phyloP scores from a whole-genome alignment of 805 yeast species.

The Pichia membranifaciens region DNA sequence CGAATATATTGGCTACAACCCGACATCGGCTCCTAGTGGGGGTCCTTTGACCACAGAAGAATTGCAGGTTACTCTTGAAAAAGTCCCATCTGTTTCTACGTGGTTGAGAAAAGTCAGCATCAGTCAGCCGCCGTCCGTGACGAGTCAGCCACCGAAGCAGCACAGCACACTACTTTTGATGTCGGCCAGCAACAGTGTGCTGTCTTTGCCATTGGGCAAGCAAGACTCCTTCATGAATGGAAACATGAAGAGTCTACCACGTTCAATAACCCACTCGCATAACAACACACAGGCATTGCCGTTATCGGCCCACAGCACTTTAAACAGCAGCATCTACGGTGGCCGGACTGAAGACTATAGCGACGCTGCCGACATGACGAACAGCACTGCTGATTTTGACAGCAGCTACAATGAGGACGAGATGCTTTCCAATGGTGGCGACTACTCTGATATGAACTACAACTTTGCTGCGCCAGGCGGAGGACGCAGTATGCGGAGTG shows the following conservation, averaged over 20 bases:
- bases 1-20: slow-evolving; percentile 6
- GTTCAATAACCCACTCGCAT: background rate
- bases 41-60: slow-evolving; percentile 1
- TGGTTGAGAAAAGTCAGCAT: slow-evolving; percentile 7
- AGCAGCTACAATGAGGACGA: background rate
- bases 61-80: background rate
- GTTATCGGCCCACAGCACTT: background rate
- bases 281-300: background rate
- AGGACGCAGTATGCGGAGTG: slow-evolving; percentile 1
- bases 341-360: background rate
- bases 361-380: background rate
- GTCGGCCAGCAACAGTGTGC: slow-evolving; percentile 11
- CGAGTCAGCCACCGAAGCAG: slow-evolving; percentile 2
- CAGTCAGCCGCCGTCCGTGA: background rate
- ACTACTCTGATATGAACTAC: background rate
- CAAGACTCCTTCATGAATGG: background rate
- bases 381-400: background rate
- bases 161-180: background rate
- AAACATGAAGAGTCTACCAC: background rate
- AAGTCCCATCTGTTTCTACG: background rate
- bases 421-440: background rate
- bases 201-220: slow-evolving; percentile 4
- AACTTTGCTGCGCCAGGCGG: background rate
- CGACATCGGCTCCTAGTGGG: slow-evolving; percentile 2
- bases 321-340: background rate